phyloP scores from a whole-genome alignment of 768 basidiomycete species.

The Exidia glandulosa region DNA sequence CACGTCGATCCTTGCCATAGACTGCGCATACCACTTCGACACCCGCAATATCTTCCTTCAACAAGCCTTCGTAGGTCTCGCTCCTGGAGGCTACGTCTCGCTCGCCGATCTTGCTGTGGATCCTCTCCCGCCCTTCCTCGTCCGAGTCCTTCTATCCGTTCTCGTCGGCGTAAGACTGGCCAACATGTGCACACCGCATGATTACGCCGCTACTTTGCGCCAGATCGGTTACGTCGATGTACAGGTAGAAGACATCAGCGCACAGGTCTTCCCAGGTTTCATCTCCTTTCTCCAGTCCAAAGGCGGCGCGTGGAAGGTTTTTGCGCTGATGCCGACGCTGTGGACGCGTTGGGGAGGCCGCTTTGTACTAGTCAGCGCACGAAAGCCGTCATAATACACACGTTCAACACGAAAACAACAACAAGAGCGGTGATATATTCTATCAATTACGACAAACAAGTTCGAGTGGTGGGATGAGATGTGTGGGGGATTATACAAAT shows the following conservation, averaged over 20 bases:
- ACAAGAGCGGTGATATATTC: too few species aligned
- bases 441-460: too few species aligned
- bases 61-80: constrained; percentile 37
- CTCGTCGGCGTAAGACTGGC: constrained; percentile 20
- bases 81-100: constrained; percentile 40
- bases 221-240: constrained; percentile 44
- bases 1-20: constrained; percentile 28
- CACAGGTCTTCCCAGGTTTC: constrained; percentile 50
- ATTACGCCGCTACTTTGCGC: constrained; percentile 34
- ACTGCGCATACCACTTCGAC: constrained; percentile 61
- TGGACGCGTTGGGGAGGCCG: constrained; percentile 30
- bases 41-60: constrained; percentile 40
- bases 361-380: constrained; percentile 34
- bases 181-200: constrained; percentile 37
- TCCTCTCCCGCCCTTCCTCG: constrained; percentile 10
- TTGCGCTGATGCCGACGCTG: constrained; percentile 28
- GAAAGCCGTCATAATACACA: constrained; percentile 9
- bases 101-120: constrained; percentile 42
- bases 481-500: too few species aligned
- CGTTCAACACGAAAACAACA: too few species aligned
- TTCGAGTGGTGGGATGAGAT: not conserved
- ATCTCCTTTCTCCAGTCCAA: constrained; percentile 33
- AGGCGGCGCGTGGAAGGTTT: constrained; percentile 33
- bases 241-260: constrained; percentile 43
- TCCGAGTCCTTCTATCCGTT: constrained; percentile 6